Conservation (phyloP, 768 basidiomycete species). For the Dendrothele bispora region DNA sequence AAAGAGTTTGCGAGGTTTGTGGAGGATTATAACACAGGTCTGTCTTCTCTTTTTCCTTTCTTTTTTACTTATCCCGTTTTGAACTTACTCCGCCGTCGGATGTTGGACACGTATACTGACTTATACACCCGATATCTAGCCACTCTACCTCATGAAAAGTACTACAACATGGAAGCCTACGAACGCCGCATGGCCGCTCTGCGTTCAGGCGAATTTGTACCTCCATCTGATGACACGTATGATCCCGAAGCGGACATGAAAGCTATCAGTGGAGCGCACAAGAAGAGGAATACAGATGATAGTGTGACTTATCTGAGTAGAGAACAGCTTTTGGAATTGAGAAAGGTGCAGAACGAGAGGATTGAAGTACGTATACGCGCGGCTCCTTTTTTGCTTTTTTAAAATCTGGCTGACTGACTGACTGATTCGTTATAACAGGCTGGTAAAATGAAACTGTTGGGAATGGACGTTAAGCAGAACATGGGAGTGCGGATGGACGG, state of each 20-base stretch:
- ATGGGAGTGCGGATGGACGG: conserved; percentile 90
- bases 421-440: conserved; percentile 40
- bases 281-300: conserved; percentile 63
- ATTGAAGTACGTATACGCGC: conserved; percentile 62
- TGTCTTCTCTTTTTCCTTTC: too few relatives aligned
- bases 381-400: not conserved
- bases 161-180: conserved; percentile 87
- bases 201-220: conserved; percentile 80
- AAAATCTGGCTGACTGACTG: not conserved
- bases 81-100: not conserved
- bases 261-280: conserved; percentile 69
- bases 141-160: conserved; percentile 92
- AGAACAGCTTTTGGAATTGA: conserved; percentile 79
- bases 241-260: conserved; percentile 85
- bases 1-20: conserved; percentile 84
- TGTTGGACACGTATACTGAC: not conserved
- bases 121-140: conserved; percentile 59
- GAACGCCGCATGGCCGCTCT: conserved; percentile 83
- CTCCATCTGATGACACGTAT: conserved; percentile 70
- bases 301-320: conserved; percentile 74
- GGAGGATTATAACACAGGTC: conserved; percentile 84
- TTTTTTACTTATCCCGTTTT: too few relatives aligned
- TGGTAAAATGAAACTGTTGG: conserved; percentile 82
- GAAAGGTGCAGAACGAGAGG: conserved; percentile 84
- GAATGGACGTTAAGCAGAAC: conserved; percentile 83